Conservation (phyloP, 805 yeast species). For the Candida taoyuanica region DNA sequence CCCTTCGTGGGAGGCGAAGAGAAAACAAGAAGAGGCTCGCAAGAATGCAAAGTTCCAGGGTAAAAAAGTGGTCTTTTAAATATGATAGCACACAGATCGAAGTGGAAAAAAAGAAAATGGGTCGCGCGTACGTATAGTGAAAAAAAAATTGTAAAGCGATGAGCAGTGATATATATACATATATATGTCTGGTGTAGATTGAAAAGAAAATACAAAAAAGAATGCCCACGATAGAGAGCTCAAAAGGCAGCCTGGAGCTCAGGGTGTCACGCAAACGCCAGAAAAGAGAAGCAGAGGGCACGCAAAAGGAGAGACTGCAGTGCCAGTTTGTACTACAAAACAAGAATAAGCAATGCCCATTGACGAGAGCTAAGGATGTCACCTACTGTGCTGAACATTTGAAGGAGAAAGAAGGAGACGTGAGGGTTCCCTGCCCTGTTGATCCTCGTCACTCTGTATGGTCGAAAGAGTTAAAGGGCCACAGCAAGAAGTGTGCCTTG, state of each 20-base stretch:
- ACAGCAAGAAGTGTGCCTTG: slow-evolving; percentile 58
- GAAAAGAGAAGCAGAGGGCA: slow-evolving; percentile 12
- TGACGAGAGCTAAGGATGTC: slow-evolving; percentile 48
- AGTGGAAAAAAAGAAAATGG: not conserved
- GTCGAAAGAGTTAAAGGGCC: slow-evolving; percentile 50
- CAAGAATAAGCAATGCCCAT: slow-evolving; percentile 54
- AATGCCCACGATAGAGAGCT: not conserved
- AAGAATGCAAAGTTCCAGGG: slow-evolving; percentile 72
- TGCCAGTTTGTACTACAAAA: slow-evolving; percentile 47
- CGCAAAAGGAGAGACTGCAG: slow-evolving; percentile 22
- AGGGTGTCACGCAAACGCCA: slow-evolving; percentile 7
- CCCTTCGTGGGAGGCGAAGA: slow-evolving; percentile 98
- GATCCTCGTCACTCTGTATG: slow-evolving; percentile 74
- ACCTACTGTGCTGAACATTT: slow-evolving; percentile 63
- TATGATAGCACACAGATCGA: not conserved
- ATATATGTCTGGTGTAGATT: no score
- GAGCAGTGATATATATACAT: no score
- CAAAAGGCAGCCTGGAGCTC: not conserved
- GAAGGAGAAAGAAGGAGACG: slow-evolving; percentile 22
- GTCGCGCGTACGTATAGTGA: no score
- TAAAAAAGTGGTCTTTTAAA: slow-evolving; percentile 74
- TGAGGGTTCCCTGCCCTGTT: slow-evolving; percentile 67
- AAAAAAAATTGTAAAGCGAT: no score
- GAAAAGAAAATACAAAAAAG: no score
- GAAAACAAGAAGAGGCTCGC: slow-evolving; percentile 59